Evolutionary conservation across 805 yeast genomes (phyloP), one percentile per base, ranked within the genome.

Genomic region (Myxozyma sirexii): DNA sequence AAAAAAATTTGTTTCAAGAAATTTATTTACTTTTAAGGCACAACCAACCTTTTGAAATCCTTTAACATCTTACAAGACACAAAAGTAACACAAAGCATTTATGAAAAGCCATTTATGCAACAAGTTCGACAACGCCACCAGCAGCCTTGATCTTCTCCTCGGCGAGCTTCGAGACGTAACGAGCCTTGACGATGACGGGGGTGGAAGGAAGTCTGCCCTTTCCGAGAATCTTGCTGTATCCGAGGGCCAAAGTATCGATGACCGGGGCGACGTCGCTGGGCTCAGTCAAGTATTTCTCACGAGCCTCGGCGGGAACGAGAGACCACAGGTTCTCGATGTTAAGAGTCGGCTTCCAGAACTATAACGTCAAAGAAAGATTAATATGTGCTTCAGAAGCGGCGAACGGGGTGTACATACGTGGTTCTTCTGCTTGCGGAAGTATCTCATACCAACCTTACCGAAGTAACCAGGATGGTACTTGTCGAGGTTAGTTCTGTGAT

Each of bases 381-480:
- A 10, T 23, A 35, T 6, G 24, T 24, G 3, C 2, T 17, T 2
- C 35, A 31, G 17, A 29, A 35, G 7, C 19, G 3, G 8, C n/a
- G n/a, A 21, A 33, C n/a, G 2, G 17, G 21, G 24, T 4, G 27
- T 10, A 63, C 67, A 15, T 63, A 63, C 67, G 59, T 67, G 71
- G 59, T 64, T 66, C 56, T 60, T 59, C 62, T 67, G 70, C 59
- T 55, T 54, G 67, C 64, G 70, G 71, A 68, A 68, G 59, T 66
- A 67, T 88, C 99, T 90, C 97, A 93, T 93, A 92, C 99, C 99
- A 79, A 94, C 98, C 85, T 94, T 96, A 89, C 99, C 99, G 84
- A 94, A 94, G 93, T 94, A 94, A 91, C 99, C 99, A 77, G 99
- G 99, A 82, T 94, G 99, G 97, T 89, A 94, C 83, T 93, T 94